Base-by-base conservation (phyloP, 2,329 filamentous ascomycete genomes). In the Penicillium occitanis region DNA sequence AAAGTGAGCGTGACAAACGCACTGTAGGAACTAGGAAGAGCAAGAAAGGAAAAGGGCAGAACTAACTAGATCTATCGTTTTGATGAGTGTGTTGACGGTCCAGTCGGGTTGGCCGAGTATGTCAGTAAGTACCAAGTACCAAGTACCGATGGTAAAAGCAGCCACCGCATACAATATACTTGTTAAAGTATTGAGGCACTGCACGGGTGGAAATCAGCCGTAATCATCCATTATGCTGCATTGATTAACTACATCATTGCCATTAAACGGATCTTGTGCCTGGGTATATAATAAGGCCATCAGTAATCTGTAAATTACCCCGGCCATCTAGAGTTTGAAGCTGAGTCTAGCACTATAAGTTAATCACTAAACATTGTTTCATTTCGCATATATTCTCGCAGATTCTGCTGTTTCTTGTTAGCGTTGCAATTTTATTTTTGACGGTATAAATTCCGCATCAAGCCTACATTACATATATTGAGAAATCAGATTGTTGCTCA, bases 301-400 rank as follows among this genome's bases (percentile, higher is more conserved):
- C 53, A 57, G 53, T 57, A 57, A 57, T 57, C 53, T 57, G n/a
- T 8, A 57, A 55, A 40, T 13, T 33, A 30, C n/a, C 28, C 25
- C 13, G 13, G 5, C 48, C 10, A 53, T 5, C 28, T 55, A 10
- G 11, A 37, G 5, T 22, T 6, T 33, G 10, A 19, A 40, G 53
- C n/a, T 40, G 19, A 40, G n/a, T 19, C n/a, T 5, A 53, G 4
- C 5, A 50, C 46, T 50, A 3, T 30, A 30, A 28, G 6, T n/a
- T 4, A 13, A n/a, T 53, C 48, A 53, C 48, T 30, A 30, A 30
- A 28, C 22, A 53, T 13, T 25, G 19, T 57, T n/a, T 57, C 53
- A 40, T 37, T 25, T 25, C 10, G n/a, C 33, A 35, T 57, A 37
- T 40, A 22, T 40, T 57, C 53, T 57, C 19, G n/a, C 10, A 11